Conservation (phyloP, 305 asterid species). For the Andrographis paniculata region DNA sequence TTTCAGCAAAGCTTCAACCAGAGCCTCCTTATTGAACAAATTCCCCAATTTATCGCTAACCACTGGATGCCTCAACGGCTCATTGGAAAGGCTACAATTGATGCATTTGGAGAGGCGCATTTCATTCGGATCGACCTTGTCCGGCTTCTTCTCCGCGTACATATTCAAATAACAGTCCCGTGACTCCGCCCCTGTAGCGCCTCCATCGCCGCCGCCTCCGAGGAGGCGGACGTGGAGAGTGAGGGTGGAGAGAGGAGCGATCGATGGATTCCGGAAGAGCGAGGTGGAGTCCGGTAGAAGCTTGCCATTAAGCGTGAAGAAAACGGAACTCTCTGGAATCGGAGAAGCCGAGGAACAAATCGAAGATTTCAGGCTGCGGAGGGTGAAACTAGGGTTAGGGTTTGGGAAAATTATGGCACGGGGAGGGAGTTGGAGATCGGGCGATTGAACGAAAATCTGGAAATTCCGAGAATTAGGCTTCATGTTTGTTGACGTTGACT, state of each 20-base stretch:
- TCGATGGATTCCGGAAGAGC: slow-evolving; percentile 19
- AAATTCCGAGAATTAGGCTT: slow-evolving; percentile 17
- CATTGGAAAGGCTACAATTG: slow-evolving; percentile 79
- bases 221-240: slow-evolving; percentile 44
- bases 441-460: slow-evolving; percentile 61
- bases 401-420: slow-evolving; percentile 35
- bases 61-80: slow-evolving; percentile 68
- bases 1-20: slow-evolving; percentile 78
- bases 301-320: slow-evolving; percentile 62
- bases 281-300: slow-evolving; percentile 41
- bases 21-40: slow-evolving; percentile 80
- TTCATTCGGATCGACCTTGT: slow-evolving; percentile 79
- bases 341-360: slow-evolving; percentile 27
- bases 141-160: slow-evolving; percentile 87
- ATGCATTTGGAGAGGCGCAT: slow-evolving; percentile 65
- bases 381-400: slow-evolving; percentile 52
- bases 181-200: slow-evolving; percentile 95
- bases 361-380: slow-evolving; percentile 43
- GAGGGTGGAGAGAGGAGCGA: slow-evolving; percentile 56
- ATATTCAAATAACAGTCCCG: slow-evolving; percentile 83
- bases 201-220: slow-evolving; percentile 97
- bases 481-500: slow-evolving; percentile 7
- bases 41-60: slow-evolving; percentile 80
- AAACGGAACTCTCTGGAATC: slow-evolving; percentile 25
- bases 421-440: slow-evolving; percentile 43